phyloP scores from a whole-genome alignment of 23 red algal species.

The Gracilaria caudata region DNA sequence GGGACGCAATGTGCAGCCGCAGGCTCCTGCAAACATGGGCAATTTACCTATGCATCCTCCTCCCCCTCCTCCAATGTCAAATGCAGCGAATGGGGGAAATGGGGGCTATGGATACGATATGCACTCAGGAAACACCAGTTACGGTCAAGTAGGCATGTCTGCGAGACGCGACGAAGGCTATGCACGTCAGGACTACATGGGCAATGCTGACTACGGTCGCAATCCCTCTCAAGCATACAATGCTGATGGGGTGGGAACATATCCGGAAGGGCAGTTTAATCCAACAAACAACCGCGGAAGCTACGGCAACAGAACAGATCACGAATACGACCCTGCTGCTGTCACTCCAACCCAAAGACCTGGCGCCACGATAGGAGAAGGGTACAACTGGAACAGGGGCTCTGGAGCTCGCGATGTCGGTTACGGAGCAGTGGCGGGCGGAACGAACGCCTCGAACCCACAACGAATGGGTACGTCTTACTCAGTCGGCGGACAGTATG shows the following conservation, averaged over 20 bases:
- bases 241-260: background rate
- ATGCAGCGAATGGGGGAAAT: background rate
- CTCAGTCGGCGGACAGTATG: conserved; percentile 9
- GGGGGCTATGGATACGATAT: conserved; percentile 19
- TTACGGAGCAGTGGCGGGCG: background rate
- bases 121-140: background rate
- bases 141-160: background rate
- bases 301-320: conserved; percentile 17
- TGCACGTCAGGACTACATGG: background rate
- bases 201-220: conserved; percentile 6
- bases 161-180: background rate
- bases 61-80: background rate
- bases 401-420: background rate
- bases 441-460: background rate
- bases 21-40: background rate
- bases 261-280: conserved; percentile 2
- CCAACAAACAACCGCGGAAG: background rate
- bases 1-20: background rate
- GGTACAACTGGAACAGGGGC: conserved; percentile 42
- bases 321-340: conserved; percentile 65
- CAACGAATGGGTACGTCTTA: conserved; percentile 16
- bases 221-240: conserved; percentile 11
- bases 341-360: conserved; percentile 37
- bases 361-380: conserved; percentile 20
- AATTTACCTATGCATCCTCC: conserved; percentile 24